These are phyloP conservation scores for Piromyces finnis DNA, from an alignment of 192 early-diverging fungal genomes.

Conservation along the genomic window DNA sequence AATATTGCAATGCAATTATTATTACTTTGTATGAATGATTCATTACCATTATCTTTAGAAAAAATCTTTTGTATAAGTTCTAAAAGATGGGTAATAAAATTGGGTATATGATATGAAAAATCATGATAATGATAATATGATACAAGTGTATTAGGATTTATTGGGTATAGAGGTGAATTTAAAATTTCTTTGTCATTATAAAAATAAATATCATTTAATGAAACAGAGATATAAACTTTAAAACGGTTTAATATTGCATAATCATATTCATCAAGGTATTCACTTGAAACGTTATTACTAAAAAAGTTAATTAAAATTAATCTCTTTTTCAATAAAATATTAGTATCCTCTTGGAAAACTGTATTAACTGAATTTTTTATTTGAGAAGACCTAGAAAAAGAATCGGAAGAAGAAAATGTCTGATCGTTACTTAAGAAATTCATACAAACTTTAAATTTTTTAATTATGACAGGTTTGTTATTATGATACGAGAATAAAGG, in stretches of 20 bases:
- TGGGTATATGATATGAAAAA: background rate
- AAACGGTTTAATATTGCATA: background rate
- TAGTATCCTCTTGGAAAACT: no score
- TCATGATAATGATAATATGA: no score
- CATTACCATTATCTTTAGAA: no score
- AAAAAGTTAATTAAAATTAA: background rate
- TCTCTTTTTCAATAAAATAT: background rate
- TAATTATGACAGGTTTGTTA: background rate
- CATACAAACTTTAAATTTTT: background rate
- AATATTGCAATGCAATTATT: background rate
- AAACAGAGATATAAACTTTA: background rate
- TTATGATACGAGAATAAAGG: background rate
- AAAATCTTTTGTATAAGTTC: no score
- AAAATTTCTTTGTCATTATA: background rate
- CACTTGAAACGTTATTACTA: background rate
- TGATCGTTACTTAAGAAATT: background rate
- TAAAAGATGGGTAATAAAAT: background rate
- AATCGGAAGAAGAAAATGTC: background rate
- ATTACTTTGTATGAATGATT: background rate
- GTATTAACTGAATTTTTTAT: background rate
- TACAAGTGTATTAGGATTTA: no score
- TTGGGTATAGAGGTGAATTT: no score
- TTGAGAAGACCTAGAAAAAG: background rate
- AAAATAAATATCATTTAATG: background rate
- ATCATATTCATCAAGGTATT: background rate